phyloP scores from a whole-genome alignment of 2,329 filamentous ascomycete genomes.

The Xylariaceae sp. region DNA sequence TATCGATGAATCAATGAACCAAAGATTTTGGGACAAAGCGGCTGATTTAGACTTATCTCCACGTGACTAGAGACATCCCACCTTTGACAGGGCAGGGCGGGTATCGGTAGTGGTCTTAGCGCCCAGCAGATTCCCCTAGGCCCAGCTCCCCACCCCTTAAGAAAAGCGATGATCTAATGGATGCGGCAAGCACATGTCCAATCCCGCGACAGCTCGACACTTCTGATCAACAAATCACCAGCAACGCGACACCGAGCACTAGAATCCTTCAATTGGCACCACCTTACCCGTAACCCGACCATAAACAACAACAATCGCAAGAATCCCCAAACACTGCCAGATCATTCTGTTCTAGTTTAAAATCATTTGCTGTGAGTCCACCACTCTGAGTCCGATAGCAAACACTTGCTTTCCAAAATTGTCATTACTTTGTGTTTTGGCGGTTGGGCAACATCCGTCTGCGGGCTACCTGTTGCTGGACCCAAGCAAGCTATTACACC shows the following conservation, averaged over 20 bases:
- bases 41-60: conserved; percentile 24
- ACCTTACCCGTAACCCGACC: too few species aligned
- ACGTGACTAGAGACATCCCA: conserved; percentile 22
- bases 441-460: background rate
- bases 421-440: background rate
- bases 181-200: conserved; percentile 15
- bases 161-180: too few species aligned
- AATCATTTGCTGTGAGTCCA: conserved; percentile 13
- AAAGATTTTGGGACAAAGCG: conserved; percentile 16
- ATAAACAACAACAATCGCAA: background rate
- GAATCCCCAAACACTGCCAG: background rate
- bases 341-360: too few species aligned
- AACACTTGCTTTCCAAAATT: background rate
- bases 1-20: background rate
- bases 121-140: background rate
- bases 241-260: conserved; percentile 27
- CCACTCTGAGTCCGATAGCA: background rate
- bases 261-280: background rate
- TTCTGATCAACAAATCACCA: conserved; percentile 16
- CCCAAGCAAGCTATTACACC: background rate
- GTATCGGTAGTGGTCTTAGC: conserved; percentile 9
- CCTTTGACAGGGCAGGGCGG: background rate
- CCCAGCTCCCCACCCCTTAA: background rate
- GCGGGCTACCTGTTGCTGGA: background rate
- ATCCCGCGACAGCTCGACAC: conserved; percentile 12